Evolutionary conservation across 2,329 filamentous ascomycete species (phyloP).

Genomic region (Trichothecium sympodiale): DNA sequence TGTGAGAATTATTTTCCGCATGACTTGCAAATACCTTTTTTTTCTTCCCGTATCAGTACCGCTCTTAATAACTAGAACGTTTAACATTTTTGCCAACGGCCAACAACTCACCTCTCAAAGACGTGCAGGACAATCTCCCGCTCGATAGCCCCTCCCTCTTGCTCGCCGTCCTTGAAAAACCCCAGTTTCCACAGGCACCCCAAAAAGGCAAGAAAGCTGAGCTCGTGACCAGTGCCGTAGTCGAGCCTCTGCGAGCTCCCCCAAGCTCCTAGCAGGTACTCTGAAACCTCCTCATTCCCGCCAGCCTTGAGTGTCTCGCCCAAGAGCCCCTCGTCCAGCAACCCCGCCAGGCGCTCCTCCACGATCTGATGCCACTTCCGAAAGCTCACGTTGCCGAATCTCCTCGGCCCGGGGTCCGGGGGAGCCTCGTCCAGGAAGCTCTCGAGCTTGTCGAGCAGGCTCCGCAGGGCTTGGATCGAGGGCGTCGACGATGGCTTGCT

Average conservation of each 20-base stretch:
- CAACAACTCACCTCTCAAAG: conserved; percentile 67
- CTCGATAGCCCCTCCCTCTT: conserved; percentile 49
- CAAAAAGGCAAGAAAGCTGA: conserved; percentile 89
- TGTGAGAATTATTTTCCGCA: conserved; percentile 73
- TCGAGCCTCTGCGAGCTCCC: conserved; percentile 83
- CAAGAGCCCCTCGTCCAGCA: conserved; percentile 18
- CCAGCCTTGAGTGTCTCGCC: conserved; percentile 17
- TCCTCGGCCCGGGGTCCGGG: conserved; percentile 71
- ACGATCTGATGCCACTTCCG: conserved; percentile 69
- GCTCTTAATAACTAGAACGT: neutral
- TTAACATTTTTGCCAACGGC: too few species aligned
- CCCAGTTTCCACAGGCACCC: conserved; percentile 85
- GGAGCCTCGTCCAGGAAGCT: conserved; percentile 66
- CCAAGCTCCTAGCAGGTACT: conserved; percentile 77
- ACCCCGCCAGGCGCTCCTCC: conserved; percentile 39
- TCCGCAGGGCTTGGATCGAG: conserved; percentile 52
- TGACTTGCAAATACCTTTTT: conserved; percentile 62
- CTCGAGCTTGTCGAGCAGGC: conserved; percentile 54
- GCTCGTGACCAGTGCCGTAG: conserved; percentile 91
- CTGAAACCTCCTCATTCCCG: conserved; percentile 53
- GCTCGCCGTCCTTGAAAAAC: conserved; percentile 51
- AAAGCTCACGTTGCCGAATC: conserved; percentile 90
- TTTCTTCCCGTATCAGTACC: neutral
- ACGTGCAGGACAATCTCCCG: conserved; percentile 71
- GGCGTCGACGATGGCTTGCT: conserved; percentile 30